Evolutionary conservation across 768 basidiomycete species (phyloP), one percentile per base, ranked within the genome.

Genomic region (Auricularia auricula-judae): DNA sequence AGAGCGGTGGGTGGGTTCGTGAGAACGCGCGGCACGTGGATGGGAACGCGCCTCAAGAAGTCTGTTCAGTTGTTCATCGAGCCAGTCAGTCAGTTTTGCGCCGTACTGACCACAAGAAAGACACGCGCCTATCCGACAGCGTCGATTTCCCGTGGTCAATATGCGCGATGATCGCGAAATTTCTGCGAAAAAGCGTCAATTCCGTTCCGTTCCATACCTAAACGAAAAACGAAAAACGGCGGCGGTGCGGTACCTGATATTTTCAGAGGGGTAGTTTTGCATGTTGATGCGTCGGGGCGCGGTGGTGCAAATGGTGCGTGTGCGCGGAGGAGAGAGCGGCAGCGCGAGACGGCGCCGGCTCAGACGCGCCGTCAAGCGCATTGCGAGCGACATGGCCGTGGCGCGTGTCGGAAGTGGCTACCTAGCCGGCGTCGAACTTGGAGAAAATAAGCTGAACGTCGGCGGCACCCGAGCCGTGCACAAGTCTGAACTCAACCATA

Each of bases 101-200:
- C 29, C 29, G 29, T 29, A 29, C 16, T 36, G 29, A 65, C 59
- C 10, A 66, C 35, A 4, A 63, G 54, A 59, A 64, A 63, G 21
- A 14, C 21, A 77, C 83, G 63, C 69, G 86, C 84, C 93, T 79
- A 71, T 97, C 95, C 4, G 93, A 92, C 64, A 97, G 78, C 3
- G 93, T 97, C 3, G 92, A 94, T 80, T 98, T 98, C 62, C 96
- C 96, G 75, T 97, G 95, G 74, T 97, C 90, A 69, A 97, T 97
- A 74, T 98, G 95, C 1, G 94, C 94, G 72, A 98, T 96, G 68
- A 98, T 93, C 10, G 93, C 95, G 74, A 98, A 93, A 74, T 98
- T 98, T 63, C 77, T 76, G 61, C 8, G 23, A 66, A 7, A 62
- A 7, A 18, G 39, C 34, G 51, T 63, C 16, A 36, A 29, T 61